Conservation (phyloP, 192 early-diverging fungal species). For the Spinellus fusiger region DNA sequence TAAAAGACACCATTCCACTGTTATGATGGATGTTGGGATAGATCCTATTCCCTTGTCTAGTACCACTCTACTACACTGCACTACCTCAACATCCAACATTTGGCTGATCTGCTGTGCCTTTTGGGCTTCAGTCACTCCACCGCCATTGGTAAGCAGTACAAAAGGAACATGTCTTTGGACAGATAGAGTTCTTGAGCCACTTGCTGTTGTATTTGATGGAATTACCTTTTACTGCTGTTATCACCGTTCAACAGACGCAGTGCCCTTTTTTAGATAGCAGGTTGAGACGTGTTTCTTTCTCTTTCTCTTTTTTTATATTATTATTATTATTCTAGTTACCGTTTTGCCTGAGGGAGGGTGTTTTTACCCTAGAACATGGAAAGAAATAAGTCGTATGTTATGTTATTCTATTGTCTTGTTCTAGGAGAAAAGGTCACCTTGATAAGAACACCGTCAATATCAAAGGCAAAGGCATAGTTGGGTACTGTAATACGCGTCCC, state of each 20-base stretch:
- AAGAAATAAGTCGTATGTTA: not conserved
- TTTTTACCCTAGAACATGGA: constrained; percentile 46
- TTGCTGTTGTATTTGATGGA: not conserved
- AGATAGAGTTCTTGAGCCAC: not conserved
- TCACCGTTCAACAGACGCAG: constrained; percentile 61
- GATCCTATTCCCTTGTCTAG: not conserved
- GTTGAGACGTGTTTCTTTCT: not conserved
- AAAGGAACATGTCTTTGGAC: constrained; percentile 57
- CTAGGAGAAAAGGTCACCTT: constrained; percentile 37
- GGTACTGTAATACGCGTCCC: not conserved
- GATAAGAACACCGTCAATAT: constrained; percentile 87
- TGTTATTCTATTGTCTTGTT: not conserved
- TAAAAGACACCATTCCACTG: no score
- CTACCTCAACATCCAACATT: constrained; percentile 47
- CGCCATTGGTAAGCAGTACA: constrained; percentile 85
- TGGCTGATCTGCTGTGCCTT: constrained; percentile 66
- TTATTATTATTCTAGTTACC: no score
- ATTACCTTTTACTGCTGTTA: constrained; percentile 35
- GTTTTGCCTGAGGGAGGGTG: constrained; percentile 58
- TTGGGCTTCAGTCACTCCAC: constrained; percentile 66
- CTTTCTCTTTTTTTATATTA: not conserved
- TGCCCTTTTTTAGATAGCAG: no score
- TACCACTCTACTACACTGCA: not conserved
- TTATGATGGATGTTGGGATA: no score
- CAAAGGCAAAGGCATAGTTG: constrained; percentile 47